Evolutionary conservation across 2,329 filamentous ascomycete species (phyloP), one percentile per base, ranked within the genome.

Genomic region (Periconia digitata): DNA sequence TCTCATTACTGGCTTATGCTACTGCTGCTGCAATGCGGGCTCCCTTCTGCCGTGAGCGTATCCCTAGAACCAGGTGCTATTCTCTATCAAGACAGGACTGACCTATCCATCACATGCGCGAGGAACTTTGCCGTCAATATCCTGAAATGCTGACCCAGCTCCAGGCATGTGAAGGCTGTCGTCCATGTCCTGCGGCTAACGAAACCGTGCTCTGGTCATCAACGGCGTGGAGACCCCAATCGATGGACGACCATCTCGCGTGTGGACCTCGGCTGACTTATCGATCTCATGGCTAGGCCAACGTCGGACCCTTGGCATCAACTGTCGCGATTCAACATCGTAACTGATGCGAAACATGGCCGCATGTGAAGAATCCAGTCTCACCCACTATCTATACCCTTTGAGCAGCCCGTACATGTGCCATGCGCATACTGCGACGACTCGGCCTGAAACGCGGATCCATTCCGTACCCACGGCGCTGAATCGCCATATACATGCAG

Each of bases 351-450:
- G 27, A 32, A 32, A 32, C 27, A n/a, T 32, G 10, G 27, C 27
- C 27, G 27, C 27, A 32, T 32, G 27, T 32, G 27, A 32, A 32
- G 10, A 32, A 12, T 10, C 10, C 27, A 32, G 10, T 15, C n/a
- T n/a, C 12, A 12, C n/a, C 27, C 27, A 32, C 41, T 18, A 67
- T 20, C 43, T 54, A 18, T 63, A 69, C 10, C 66, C 67, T 42
- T 69, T 70, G 6, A 60, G 20, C 6, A 63, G 35, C 1, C 51
- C 63, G 47, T 67, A 69, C 12, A 55, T 39, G 27, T 70, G 64
- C 35, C 56, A 56, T 2, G 55, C 53, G 38, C 49, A 56, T 5
- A 57, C 37, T 27, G 21, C 47, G 6, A 47, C 16, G 3, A 44
- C 41, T 18, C 48, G 13, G 24, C 39, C 36, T 18, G 36, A 35